Base-by-base conservation (phyloP, 768 basidiomycete species). In the Obba rivulosa region DNA sequence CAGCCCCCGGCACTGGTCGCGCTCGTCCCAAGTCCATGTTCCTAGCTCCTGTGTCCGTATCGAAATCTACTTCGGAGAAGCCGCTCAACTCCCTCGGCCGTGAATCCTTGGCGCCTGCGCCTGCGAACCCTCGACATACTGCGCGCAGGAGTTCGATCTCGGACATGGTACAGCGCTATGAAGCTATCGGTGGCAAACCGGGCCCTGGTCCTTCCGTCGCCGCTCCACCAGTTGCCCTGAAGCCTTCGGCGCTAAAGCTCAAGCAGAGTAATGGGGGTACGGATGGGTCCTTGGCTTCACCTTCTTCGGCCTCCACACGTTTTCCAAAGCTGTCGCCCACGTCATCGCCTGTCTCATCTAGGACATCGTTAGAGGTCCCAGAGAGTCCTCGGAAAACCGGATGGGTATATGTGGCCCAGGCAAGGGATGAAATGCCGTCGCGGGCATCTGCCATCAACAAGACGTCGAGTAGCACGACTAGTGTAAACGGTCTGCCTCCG, bases 1-100 rank as follows among this genome's bases (percentile, higher is more conserved):
- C n/a, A 53, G 71, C 23, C n/a, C 14, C 46, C 3, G 46, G 46
- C 11, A 61, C 72, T 34, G 61, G 68, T 5, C 78, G 81, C 34
- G 71, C 77, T 31, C 81, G 90, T 4, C 89, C 89, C 18, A 86
- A 90, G 52, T 92, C 90, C n/a, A 79, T 91, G 78, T 75, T 89
- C 61, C 64, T 85, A 23, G 82, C 85, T 57, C 83, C 86, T 4
- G 59, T 68, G 23, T 58, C 69, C 2, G 56, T 67, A 22, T 60
- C 69, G 14, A 67, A 66, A 45, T 65, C 71, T 3, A 72, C 76
- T 5, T 76, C 11, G 71, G 77, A 14, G 62, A 68, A 8, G 76
- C 25, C 34, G 37, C 50, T 36, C 51, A 4, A 44, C 77, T 34
- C 69, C 63, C 37, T 49, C 66, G 13, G 60, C 69, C 38, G 28